phyloP scores from a whole-genome alignment of 352 stramenopile genomes.

The Peronospora belbahrii region DNA sequence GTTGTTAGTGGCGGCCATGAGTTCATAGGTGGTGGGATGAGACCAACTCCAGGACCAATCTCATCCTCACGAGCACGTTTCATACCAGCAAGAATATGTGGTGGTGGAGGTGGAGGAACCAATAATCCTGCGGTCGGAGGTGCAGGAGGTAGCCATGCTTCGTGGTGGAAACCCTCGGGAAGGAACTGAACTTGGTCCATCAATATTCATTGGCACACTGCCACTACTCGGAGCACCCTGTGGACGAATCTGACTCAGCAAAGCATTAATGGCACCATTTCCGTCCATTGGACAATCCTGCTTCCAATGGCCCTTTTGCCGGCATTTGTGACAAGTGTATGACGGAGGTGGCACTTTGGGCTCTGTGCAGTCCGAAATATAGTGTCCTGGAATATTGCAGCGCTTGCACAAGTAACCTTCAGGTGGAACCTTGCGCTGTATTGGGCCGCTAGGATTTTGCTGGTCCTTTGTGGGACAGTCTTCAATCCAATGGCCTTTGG shows the following conservation, averaged over 20 bases:
- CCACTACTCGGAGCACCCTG: slow-evolving; percentile 8
- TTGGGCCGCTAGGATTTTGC: slow-evolving; percentile 16
- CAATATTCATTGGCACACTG: slow-evolving; percentile 13
- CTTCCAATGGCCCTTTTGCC: slow-evolving; percentile 85
- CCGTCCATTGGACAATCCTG: slow-evolving; percentile 78
- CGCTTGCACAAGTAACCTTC: slow-evolving; percentile 84
- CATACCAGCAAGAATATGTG: slow-evolving; percentile 41
- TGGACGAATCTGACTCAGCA: slow-evolving; percentile 30
- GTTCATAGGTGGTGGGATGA: slow-evolving; percentile 13
- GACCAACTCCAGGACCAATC: slow-evolving; percentile 1
- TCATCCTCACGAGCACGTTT: slow-evolving; percentile 35
- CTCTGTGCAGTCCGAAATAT: slow-evolving; percentile 82
- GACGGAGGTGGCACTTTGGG: slow-evolving; percentile 70
- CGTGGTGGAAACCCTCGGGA: slow-evolving; percentile 18
- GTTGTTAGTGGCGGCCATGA: slow-evolving; percentile 19
- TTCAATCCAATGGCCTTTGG: slow-evolving; percentile 84
- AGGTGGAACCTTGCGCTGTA: slow-evolving; percentile 46
- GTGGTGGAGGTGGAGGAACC: slow-evolving; percentile 38
- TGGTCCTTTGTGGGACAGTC: slow-evolving; percentile 84
- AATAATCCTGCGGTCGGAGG: slow-evolving; percentile 15
- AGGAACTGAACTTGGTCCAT: slow-evolving; percentile 9
- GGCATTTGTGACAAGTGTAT: slow-evolving; percentile 84
- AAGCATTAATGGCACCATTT: slow-evolving; percentile 42
- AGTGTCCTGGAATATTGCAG: slow-evolving; percentile 78
- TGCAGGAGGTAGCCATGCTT: slow-evolving; percentile 32